Percentiles rank a stretch among this genome's conserved stretches.
Evolutionary conservation across 176 grass and related monocot species (phyloP).

Genomic region (Juncus inflexus): DNA sequence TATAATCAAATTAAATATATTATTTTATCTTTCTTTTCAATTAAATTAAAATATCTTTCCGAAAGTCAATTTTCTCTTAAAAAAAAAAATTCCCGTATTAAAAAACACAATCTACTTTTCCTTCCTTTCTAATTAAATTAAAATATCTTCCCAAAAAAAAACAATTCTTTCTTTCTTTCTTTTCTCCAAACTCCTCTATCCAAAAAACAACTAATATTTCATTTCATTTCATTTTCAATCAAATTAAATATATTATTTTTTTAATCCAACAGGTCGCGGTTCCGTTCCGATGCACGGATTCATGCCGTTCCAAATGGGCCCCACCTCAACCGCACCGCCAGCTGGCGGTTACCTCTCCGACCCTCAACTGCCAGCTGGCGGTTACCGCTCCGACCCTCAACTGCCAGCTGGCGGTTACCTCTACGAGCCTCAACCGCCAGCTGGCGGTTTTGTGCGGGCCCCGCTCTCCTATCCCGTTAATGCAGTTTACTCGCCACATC

Average conservation of each 20-base stretch:
- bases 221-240: no score
- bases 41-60: no score
- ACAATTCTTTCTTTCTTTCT: no score
- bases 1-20: no score
- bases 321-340: background rate
- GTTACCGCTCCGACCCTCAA: constrained; percentile 8
- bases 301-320: constrained; percentile 10
- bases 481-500: constrained; percentile 13
- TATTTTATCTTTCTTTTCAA: no score
- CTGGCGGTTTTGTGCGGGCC: constrained; percentile 12
- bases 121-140: no score
- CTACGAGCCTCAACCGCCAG: constrained; percentile 17
- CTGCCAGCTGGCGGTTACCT: constrained; percentile 3
- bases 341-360: constrained; percentile 17
- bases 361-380: background rate
- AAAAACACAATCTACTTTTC: no score
- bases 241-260: background rate
- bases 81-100: no score
- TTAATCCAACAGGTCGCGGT: constrained; percentile 26
- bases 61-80: no score
- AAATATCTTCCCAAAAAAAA: no score
- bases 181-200: no score
- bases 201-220: no score
- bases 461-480: constrained; percentile 13
- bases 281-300: background rate